Base-by-base conservation (phyloP, 2,329 filamentous ascomycete species). In the Sphaerulina musiva region DNA sequence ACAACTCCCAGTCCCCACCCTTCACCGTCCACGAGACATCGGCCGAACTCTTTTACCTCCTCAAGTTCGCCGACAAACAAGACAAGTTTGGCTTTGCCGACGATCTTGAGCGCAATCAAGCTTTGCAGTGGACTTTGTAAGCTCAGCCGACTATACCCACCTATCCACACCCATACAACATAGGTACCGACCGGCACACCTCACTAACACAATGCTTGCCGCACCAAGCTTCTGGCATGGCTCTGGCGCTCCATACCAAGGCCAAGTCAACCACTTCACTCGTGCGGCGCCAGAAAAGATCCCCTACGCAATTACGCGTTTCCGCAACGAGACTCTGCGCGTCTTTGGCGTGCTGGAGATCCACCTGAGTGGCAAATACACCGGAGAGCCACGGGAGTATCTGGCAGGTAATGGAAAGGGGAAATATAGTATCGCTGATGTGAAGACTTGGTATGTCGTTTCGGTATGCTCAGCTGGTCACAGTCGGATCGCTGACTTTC, bases 291-390 rank as follows among this genome's bases (percentile, higher is more conserved):
- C 70, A 10, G 75, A 78, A 62, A 75, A 78, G 62, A 72, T 76
- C 53, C 69, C 70, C 10, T 77, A 76, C 65, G 77, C 77, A 10
- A 76, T 79, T 60, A 69, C 74, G 20, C 73, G 76, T 36, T 80
- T 77, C 72, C 69, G 66, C 46, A 80, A 78, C 48, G 77, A 80
- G 62, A 76, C 73, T 1, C 68, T 78, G 2, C 73, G 78, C 4
- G 74, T 80, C 9, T 80, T 71, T 59, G 77, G 76, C 48, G 78
- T 81, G n/a, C 70, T 80, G n/a, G 78, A 80, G 55, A 77, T 80
- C 53, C 76, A 73, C 8, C 68, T 80, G 1, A 74, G 71, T 0
- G 78, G 78, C 11, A 78, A 78, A 59, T 79, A 76, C 62, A 74
- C 72, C 1, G 76, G 73, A 11, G 66, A 74, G 54, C 70, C 73